Evolutionary conservation across 345 rosid species (phyloP).

Genomic region (Euphorbia tirucalli): DNA sequence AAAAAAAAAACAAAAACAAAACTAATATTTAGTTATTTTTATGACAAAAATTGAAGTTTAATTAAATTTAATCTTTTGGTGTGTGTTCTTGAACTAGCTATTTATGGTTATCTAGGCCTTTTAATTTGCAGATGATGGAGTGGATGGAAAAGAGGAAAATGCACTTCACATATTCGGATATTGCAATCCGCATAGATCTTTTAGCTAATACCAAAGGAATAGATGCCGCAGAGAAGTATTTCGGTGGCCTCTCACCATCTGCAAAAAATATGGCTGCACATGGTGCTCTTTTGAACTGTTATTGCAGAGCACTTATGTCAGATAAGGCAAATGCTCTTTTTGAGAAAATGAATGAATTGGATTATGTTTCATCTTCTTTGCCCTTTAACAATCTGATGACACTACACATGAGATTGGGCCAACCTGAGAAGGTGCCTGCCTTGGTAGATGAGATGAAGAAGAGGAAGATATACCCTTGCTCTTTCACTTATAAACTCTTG

Average conservation of each 20-base stretch:
- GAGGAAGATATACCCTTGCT: constrained; percentile 33
- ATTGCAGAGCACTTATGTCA: constrained; percentile 43
- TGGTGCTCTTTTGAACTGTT: constrained; percentile 63
- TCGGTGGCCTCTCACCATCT: constrained; percentile 33
- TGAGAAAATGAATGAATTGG: constrained; percentile 49
- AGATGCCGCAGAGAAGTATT: constrained; percentile 58
- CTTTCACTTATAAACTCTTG: constrained; percentile 43
- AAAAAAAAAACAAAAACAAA: too few relatives aligned
- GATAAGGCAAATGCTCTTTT: constrained; percentile 59
- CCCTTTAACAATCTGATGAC: constrained; percentile 57
- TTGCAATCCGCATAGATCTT: constrained; percentile 59
- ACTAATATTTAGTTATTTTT: too few relatives aligned
- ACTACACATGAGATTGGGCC: constrained; percentile 49
- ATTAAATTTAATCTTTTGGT: neutral
- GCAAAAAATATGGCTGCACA: constrained; percentile 40
- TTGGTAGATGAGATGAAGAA: constrained; percentile 55
- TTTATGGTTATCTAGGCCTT: neutral
- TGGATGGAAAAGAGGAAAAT: constrained; percentile 82
- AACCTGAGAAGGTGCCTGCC: constrained; percentile 50
- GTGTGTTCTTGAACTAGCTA: neutral
- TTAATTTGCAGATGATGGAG: constrained; percentile 47
- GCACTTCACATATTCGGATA: constrained; percentile 33
- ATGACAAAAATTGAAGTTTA: neutral
- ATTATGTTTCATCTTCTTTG: constrained; percentile 33
- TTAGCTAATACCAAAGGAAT: constrained; percentile 55